Conservation (phyloP, 1,284 basidiomycete species). For the Malassezia brasiliensis region DNA sequence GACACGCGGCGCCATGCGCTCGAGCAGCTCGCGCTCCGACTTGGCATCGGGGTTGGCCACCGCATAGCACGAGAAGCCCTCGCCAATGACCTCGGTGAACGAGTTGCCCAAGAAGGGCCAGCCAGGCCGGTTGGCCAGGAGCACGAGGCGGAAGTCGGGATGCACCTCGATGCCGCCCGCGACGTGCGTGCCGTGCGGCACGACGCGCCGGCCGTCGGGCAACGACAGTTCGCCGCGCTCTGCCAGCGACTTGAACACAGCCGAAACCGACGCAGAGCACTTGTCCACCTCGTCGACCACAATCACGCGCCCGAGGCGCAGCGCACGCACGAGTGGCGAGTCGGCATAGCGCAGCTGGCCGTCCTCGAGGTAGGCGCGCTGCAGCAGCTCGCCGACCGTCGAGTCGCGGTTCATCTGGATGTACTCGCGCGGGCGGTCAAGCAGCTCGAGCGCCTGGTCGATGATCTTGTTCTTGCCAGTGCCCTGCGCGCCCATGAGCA, state of each 20-base stretch:
- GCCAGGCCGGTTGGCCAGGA: conserved; percentile 49
- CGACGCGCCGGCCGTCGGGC: conserved; percentile 44
- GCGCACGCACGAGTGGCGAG: conserved; percentile 46
- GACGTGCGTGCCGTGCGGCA: conserved; percentile 20
- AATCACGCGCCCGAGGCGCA: conserved; percentile 46
- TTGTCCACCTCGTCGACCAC: conserved; percentile 50
- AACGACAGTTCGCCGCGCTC: conserved; percentile 48
- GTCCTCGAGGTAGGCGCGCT: conserved; percentile 41
- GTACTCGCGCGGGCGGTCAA: conserved; percentile 48
- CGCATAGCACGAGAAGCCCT: conserved; percentile 46
- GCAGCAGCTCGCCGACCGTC: conserved; percentile 39
- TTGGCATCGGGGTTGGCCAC: conserved; percentile 48
- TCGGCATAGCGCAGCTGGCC: conserved; percentile 46
- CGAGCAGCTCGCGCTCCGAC: conserved; percentile 44
- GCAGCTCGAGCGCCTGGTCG: conserved; percentile 47
- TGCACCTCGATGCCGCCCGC: conserved; percentile 39
- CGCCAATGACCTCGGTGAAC: conserved; percentile 47
- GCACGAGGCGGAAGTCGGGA: conserved; percentile 47
- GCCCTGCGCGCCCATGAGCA: conserved; percentile 49
- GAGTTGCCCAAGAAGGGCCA: conserved; percentile 47
- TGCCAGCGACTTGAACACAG: conserved; percentile 47
- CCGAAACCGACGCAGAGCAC: conserved; percentile 47
- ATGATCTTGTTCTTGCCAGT: conserved; percentile 50
- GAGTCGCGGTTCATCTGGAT: conserved; percentile 49
- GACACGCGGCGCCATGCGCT: conserved; percentile 42